Conservation (phyloP, 1,139 yeast genomes). For the Geotrichum fermentans region DNA sequence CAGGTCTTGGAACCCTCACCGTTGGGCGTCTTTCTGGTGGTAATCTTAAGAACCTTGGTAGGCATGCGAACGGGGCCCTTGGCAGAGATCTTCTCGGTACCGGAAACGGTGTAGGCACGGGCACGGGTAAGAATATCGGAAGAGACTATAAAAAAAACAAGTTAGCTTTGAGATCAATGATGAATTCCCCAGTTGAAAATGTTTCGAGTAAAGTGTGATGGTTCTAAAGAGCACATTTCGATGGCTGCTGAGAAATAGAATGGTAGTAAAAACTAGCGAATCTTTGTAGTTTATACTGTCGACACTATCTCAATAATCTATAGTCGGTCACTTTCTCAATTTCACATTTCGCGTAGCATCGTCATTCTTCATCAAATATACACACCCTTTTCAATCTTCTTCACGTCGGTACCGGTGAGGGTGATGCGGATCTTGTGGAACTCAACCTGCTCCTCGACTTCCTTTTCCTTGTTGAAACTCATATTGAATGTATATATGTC, state of each 20-base stretch:
- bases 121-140: conserved; percentile 88
- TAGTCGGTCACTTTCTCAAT: neutral
- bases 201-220: neutral
- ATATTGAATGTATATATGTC: conserved; percentile 24
- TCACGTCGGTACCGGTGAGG: conserved; percentile 97
- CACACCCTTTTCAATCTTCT: conserved; percentile 82
- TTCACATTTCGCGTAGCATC: no score
- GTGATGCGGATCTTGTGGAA: conserved; percentile 98
- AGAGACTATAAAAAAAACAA: conserved; percentile 47
- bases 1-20: conserved; percentile 99
- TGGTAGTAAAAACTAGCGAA: no score
- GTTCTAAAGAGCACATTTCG: no score
- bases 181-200: neutral
- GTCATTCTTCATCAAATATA: conserved; percentile 25
- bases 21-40: conserved; percentile 99
- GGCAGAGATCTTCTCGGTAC: conserved; percentile 16
- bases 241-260: no score
- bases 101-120: conserved; percentile 58
- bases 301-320: no score
- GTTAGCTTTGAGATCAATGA: neutral
- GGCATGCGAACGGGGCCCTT: conserved; percentile 99
- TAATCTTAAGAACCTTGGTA: conserved; percentile 95
- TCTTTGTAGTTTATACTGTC: no score
- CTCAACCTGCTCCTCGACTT: conserved; percentile 74
- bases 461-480: conserved; percentile 53